phyloP scores from a whole-genome alignment of 768 basidiomycete genomes.

The Tricholoma hemisulphureum region DNA sequence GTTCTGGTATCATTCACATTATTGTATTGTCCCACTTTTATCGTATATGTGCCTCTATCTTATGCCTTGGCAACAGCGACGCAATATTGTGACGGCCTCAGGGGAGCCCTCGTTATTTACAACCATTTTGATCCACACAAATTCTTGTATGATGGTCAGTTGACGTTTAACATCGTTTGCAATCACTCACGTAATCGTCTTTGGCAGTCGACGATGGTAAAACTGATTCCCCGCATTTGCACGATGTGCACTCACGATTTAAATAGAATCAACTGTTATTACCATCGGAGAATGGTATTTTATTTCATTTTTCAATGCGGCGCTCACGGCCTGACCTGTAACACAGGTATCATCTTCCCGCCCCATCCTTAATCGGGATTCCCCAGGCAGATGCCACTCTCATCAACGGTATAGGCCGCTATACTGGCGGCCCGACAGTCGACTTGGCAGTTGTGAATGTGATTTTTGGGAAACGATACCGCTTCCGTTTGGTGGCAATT shows the following conservation, averaged over 20 bases:
- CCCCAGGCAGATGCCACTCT: slow-evolving; percentile 31
- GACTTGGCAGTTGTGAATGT: slow-evolving; percentile 39
- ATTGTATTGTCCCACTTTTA: slow-evolving; percentile 18
- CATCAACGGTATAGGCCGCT: slow-evolving; percentile 43
- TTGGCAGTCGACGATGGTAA: slow-evolving; percentile 2
- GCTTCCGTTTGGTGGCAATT: slow-evolving; percentile 45
- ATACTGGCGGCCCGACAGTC: slow-evolving; percentile 30
- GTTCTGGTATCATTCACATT: slow-evolving; percentile 18
- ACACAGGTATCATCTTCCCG: slow-evolving; percentile 17
- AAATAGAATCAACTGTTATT: slow-evolving; percentile 31
- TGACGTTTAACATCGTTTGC: not conserved
- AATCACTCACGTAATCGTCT: not conserved
- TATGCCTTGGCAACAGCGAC: slow-evolving; percentile 6
- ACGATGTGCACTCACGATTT: not conserved
- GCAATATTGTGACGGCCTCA: slow-evolving; percentile 20
- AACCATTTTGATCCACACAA: not conserved
- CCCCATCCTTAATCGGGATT: slow-evolving; percentile 18
- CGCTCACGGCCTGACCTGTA: not conserved
- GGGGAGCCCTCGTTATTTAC: slow-evolving; percentile 15
- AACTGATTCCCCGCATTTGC: not conserved
- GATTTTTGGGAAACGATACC: slow-evolving; percentile 36
- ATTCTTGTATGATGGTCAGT: slow-evolving; percentile 4
- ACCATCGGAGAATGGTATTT: slow-evolving; percentile 44
- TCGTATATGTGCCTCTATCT: not conserved
- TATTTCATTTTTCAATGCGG: not conserved